Conservation (phyloP, 352 stramenopile genomes). For the Phytophthora aleatoria region DNA sequence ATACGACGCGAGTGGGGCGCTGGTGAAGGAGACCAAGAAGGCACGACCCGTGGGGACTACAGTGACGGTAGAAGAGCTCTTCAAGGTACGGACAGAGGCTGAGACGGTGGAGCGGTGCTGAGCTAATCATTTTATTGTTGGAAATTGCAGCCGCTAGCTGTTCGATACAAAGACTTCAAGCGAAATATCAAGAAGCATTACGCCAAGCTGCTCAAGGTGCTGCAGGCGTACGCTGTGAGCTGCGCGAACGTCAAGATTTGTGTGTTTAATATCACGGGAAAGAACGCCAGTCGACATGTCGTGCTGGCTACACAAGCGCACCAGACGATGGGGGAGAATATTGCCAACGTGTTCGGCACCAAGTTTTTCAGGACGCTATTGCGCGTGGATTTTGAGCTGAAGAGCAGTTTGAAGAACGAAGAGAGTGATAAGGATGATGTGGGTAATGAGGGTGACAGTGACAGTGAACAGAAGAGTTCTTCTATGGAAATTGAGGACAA, state of each 20-base stretch:
- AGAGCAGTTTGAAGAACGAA: slow-evolving; percentile 20
- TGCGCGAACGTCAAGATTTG: slow-evolving; percentile 62
- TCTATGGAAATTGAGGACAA: slow-evolving; percentile 29
- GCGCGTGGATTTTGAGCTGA: slow-evolving; percentile 76
- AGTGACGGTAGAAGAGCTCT: slow-evolving; percentile 92
- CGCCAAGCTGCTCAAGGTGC: slow-evolving; percentile 89
- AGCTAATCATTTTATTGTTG: slow-evolving; percentile 6
- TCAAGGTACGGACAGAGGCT: slow-evolving; percentile 55
- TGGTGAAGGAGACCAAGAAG: slow-evolving; percentile 63
- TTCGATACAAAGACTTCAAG: slow-evolving; percentile 93
- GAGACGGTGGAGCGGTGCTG: not conserved
- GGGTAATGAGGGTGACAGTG: slow-evolving; percentile 27
- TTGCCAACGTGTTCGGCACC: slow-evolving; percentile 90
- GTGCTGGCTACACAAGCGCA: slow-evolving; percentile 77
- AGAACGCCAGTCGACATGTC: slow-evolving; percentile 49
- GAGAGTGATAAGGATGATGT: slow-evolving; percentile 12
- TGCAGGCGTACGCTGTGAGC: slow-evolving; percentile 88
- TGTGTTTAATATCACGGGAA: slow-evolving; percentile 59
- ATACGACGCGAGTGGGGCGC: slow-evolving; percentile 76
- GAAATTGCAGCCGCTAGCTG: slow-evolving; percentile 76
- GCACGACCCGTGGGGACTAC: slow-evolving; percentile 92
- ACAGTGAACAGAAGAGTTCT: slow-evolving; percentile 19
- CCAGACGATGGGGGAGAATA: slow-evolving; percentile 77
- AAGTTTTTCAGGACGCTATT: slow-evolving; percentile 91
- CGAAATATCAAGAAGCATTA: slow-evolving; percentile 95